Percentiles rank a stretch among this genome's conserved stretches.
These are phyloP conservation scores for Casuarina cunninghamiana DNA, from an alignment of 306 rosid genomes.

Conservation along the genomic window DNA sequence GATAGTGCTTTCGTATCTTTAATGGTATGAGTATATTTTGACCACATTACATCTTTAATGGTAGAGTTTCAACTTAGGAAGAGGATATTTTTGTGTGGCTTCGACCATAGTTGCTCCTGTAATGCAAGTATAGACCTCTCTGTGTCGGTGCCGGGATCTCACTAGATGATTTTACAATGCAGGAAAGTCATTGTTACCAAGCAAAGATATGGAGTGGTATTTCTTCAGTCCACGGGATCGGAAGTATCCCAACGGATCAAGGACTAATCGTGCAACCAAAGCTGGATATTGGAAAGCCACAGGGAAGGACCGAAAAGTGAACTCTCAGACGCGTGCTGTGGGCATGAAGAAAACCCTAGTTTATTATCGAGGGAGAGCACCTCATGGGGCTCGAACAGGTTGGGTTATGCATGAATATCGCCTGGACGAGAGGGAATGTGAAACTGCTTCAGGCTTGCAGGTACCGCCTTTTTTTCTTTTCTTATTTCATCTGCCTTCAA, in stretches of 20 bases:
- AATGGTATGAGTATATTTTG: not conserved
- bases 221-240: constrained; percentile 90
- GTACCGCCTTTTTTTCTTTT: constrained; percentile 26
- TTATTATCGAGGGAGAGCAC: constrained; percentile 90
- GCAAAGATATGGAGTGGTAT: constrained; percentile 96
- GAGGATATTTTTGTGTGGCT: not conserved
- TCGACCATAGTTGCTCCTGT: not conserved
- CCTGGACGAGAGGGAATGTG: constrained; percentile 81
- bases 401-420: constrained; percentile 99
- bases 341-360: constrained; percentile 97
- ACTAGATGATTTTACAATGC: not conserved
- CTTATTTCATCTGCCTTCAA: not conserved
- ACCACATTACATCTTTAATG: not conserved
- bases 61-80: not conserved
- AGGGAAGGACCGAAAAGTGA: constrained; percentile 85
- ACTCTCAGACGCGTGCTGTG: constrained; percentile 59
- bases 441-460: constrained; percentile 62
- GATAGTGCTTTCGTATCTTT: constrained; percentile 5
- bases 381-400: constrained; percentile 78
- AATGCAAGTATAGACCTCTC: too few species aligned
- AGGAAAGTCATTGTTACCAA: constrained; percentile 87
- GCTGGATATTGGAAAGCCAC: constrained; percentile 98
- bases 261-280: constrained; percentile 90
- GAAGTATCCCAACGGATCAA: constrained; percentile 92
- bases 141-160: too few species aligned